Percentiles rank a stretch among this genome's conserved stretches.
These are phyloP conservation scores for Phallus indusiatus DNA, from an alignment of 768 basidiomycete species.

Conservation along the genomic window DNA sequence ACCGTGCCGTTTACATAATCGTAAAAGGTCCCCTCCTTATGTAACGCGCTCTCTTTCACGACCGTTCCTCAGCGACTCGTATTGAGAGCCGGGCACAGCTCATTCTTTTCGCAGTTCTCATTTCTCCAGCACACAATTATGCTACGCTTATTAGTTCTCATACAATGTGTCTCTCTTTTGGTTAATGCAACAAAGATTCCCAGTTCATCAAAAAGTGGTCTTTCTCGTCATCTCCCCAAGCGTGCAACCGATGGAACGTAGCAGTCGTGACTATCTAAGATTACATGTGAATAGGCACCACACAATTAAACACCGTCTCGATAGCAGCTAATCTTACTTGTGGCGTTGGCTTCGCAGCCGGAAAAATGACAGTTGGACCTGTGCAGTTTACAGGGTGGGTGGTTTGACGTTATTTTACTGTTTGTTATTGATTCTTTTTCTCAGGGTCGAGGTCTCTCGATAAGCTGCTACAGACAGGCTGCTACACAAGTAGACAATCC, in stretches of 20 bases:
- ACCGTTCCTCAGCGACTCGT: too few relatives aligned
- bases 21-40: too few relatives aligned
- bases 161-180: not conserved
- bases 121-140: not conserved
- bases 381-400: slow-evolving; percentile 64
- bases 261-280: not conserved
- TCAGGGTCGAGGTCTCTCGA: slow-evolving; percentile 49
- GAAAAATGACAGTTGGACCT: slow-evolving; percentile 50
- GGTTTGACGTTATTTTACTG: not conserved
- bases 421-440: not conserved
- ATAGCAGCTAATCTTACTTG: slow-evolving; percentile 47
- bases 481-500: slow-evolving; percentile 59
- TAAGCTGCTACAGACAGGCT: slow-evolving; percentile 72
- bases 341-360: slow-evolving; percentile 71
- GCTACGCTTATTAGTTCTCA: not conserved
- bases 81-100: too few relatives aligned
- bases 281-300: slow-evolving; percentile 44
- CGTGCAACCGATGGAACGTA: not conserved
- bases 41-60: too few relatives aligned
- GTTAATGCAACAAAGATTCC: not conserved
- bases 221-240: too few relatives aligned
- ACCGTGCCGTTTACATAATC: too few relatives aligned
- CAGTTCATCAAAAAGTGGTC: too few relatives aligned
- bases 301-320: not conserved
- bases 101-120: not conserved